A percentile compares a stretch with the other conserved stretches of the same genome.
These are phyloP conservation scores for Miamiensis avidus DNA, from an alignment of 169 alveolate species.

Conservation along the genomic window DNA sequence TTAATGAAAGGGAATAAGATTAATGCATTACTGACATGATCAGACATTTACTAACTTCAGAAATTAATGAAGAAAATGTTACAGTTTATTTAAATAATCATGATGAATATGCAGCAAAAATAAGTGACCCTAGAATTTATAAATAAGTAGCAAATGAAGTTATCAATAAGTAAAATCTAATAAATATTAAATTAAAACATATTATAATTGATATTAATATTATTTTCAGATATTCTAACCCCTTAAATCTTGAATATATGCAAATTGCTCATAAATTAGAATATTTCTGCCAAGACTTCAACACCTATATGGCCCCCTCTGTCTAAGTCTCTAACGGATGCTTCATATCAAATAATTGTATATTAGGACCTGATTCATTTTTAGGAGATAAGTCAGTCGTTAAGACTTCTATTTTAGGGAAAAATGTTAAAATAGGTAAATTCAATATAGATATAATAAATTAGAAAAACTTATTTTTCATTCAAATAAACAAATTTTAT, in stretches of 20 bases:
- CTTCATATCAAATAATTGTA: not conserved
- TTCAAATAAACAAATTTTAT: no score
- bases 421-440: not conserved
- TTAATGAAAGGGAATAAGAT: not conserved
- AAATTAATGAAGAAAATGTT: not conserved
- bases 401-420: not conserved
- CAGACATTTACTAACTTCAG: not conserved
- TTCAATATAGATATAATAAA: no score
- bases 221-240: not conserved
- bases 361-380: not conserved
- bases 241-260: not conserved
- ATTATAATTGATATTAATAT: no score
- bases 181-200: no score
- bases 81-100: not conserved
- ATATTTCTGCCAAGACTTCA: not conserved
- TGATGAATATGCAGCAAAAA: not conserved
- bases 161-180: not conserved
- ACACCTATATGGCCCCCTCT: not conserved
- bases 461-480: no score
- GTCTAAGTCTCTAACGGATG: not conserved
- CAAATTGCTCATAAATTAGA: not conserved
- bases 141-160: not conserved
- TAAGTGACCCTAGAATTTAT: not conserved
- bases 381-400: not conserved
- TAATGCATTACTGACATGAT: not conserved